These are phyloP conservation scores for Aphanomyces cochlioides DNA, from an alignment of 352 stramenopile species.

Conservation along the genomic window DNA sequence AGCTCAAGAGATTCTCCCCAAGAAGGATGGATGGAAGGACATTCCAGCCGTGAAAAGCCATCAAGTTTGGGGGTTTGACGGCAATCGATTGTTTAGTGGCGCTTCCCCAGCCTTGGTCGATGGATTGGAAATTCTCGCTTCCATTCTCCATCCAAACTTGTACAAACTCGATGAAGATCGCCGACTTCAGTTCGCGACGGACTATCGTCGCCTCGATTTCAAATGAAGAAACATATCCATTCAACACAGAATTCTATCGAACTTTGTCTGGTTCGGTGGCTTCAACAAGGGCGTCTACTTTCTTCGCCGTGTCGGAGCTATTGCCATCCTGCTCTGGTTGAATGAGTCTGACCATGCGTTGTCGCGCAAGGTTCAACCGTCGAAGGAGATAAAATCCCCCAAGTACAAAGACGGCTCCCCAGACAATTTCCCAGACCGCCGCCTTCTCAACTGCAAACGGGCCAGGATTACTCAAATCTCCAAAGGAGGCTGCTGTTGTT, in stretches of 20 bases:
- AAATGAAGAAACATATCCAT: slow-evolving; percentile 5
- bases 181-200: not conserved
- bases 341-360: slow-evolving; percentile 11
- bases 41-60: slow-evolving; percentile 12
- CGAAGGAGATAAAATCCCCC: not conserved
- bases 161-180: not conserved
- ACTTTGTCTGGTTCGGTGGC: slow-evolving; percentile 24
- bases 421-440: slow-evolving; percentile 24
- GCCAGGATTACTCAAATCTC: not conserved
- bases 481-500: not conserved
- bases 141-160: slow-evolving; percentile 21
- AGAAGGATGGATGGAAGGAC: slow-evolving; percentile 13
- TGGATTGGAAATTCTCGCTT: slow-evolving; percentile 29
- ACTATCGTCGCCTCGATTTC: not conserved
- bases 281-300: slow-evolving; percentile 5
- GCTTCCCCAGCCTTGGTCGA: slow-evolving; percentile 27
- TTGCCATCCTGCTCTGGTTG: slow-evolving; percentile 16
- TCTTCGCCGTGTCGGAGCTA: not conserved
- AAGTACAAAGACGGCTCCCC: not conserved
- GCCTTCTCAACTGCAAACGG: slow-evolving; percentile 24
- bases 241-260: not conserved
- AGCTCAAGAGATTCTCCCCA: not conserved
- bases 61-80: slow-evolving; percentile 24
- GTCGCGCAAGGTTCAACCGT: not conserved
- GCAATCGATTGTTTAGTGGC: slow-evolving; percentile 27